phyloP scores from a whole-genome alignment of 2,329 filamentous ascomycete genomes.

The Cercospora zeae-maydis region DNA sequence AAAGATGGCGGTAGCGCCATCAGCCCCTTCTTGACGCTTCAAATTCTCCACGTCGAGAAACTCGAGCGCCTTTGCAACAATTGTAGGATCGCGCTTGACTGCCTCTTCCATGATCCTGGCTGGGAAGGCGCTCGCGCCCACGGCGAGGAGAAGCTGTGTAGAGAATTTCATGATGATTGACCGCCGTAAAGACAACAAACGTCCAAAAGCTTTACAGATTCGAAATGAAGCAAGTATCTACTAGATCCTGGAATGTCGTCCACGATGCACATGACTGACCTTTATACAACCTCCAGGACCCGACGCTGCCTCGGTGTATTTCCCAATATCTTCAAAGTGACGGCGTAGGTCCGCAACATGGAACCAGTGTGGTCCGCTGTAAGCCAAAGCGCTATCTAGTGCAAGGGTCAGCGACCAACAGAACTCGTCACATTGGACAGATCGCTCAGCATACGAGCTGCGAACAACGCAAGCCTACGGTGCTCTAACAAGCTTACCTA shows the following conservation, averaged over 20 bases:
- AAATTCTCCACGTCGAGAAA: conserved; percentile 5
- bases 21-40: conserved; percentile 22
- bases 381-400: neutral
- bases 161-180: conserved; percentile 14
- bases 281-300: neutral
- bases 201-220: no score
- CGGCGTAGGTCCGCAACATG: neutral
- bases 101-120: conserved; percentile 13
- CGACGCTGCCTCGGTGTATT: neutral
- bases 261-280: neutral
- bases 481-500: neutral
- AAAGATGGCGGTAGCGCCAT: conserved; percentile 20
- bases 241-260: no score
- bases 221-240: neutral
- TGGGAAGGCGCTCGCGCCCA: conserved; percentile 15
- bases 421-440: conserved; percentile 1
- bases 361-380: neutral
- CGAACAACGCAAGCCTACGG: neutral
- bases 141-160: conserved; percentile 3
- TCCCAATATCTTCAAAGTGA: neutral
- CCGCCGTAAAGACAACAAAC: neutral
- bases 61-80: conserved; percentile 8
- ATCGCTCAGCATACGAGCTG: neutral
- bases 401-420: neutral
- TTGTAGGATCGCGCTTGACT: conserved; percentile 6